phyloP scores from a whole-genome alignment of 208 protist genomes.

The Angomonas ambiguus region DNA sequence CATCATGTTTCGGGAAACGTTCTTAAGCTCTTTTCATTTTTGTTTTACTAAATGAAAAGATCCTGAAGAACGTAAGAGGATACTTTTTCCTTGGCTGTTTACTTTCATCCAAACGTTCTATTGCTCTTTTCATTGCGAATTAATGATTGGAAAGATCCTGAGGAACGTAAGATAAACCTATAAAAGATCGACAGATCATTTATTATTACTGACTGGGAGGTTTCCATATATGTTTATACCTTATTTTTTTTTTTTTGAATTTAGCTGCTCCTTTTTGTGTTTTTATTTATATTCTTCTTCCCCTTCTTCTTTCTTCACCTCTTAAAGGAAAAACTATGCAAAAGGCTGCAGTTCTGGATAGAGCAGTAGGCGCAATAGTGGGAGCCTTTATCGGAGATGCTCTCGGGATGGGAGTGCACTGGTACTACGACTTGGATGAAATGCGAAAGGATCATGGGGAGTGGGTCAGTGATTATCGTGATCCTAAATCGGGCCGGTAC shows the following conservation, averaged over 20 bases:
- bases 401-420: slow-evolving; percentile 33
- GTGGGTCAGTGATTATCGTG: slow-evolving; percentile 22
- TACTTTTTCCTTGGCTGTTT: not conserved
- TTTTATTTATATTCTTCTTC: not conserved
- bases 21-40: slow-evolving; percentile 6
- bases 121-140: slow-evolving; percentile 1
- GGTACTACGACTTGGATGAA: slow-evolving; percentile 37
- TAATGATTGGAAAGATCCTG: slow-evolving; percentile 4
- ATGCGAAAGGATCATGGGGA: slow-evolving; percentile 25
- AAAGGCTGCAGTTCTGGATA: slow-evolving; percentile 13
- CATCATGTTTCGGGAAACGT: not conserved
- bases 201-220: not conserved
- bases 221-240: not conserved
- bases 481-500: slow-evolving; percentile 25
- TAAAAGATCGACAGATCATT: not conserved
- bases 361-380: slow-evolving; percentile 23
- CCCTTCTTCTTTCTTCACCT: not conserved
- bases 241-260: not conserved
- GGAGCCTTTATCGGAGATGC: slow-evolving; percentile 30
- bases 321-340: slow-evolving; percentile 3
- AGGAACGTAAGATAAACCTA: not conserved
- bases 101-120: not conserved
- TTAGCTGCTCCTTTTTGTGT: not conserved
- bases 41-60: not conserved
- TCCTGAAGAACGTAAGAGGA: slow-evolving; percentile 1